Evolutionary conservation across 2,329 filamentous ascomycete species (phyloP).

Genomic region (Fusarium hainanense): DNA sequence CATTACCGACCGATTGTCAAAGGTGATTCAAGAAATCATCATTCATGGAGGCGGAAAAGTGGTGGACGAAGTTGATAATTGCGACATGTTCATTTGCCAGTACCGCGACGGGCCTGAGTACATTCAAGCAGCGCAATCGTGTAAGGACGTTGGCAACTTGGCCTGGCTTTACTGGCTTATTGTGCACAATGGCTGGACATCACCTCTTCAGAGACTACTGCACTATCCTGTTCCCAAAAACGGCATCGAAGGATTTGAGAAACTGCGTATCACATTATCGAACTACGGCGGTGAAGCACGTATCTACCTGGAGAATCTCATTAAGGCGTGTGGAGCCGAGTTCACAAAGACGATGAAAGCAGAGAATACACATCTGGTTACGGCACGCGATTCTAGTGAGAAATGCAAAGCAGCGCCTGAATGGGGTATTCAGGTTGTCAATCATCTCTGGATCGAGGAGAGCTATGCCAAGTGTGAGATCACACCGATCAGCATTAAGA

Average conservation of each 20-base stretch:
- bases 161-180: constrained; percentile 96
- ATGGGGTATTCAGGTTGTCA: constrained; percentile 90
- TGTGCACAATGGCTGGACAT: constrained; percentile 88
- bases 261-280: constrained; percentile 85
- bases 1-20: constrained; percentile 73
- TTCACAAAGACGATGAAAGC: constrained; percentile 96
- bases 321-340: constrained; percentile 83
- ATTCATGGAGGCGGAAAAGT: constrained; percentile 76
- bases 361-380: constrained; percentile 95
- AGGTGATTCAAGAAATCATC: constrained; percentile 78
- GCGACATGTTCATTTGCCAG: constrained; percentile 87
- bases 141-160: constrained; percentile 89
- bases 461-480: constrained; percentile 90
- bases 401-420: constrained; percentile 93
- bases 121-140: constrained; percentile 75
- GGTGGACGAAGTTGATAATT: constrained; percentile 72
- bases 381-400: constrained; percentile 87
- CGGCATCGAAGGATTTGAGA: constrained; percentile 82
- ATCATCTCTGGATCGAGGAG: constrained; percentile 97
- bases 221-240: constrained; percentile 87
- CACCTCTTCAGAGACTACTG: constrained; percentile 81
- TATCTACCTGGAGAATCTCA: constrained; percentile 91
- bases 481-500: constrained; percentile 75
- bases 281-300: constrained; percentile 97
- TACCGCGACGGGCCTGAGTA: constrained; percentile 87